phyloP scores from a whole-genome alignment of 208 protist genomes.

The Trypanosoma cruzi region DNA sequence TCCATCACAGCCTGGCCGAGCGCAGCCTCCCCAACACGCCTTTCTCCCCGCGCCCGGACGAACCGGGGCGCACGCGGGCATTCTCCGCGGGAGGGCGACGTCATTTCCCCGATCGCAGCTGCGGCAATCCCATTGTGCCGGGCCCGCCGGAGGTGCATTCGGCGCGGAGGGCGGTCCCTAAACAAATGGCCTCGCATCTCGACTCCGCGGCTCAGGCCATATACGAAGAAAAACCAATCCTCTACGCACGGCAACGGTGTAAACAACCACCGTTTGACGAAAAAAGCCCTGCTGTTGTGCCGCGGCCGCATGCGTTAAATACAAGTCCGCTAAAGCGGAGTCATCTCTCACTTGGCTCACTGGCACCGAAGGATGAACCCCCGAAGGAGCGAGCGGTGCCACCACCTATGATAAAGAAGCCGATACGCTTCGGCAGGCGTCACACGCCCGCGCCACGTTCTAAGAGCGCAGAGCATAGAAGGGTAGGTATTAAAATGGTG shows the following conservation, averaged over 20 bases:
- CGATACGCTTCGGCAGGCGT: conserved; percentile 40
- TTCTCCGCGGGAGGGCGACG: conserved; percentile 34
- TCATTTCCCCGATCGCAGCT: conserved; percentile 26
- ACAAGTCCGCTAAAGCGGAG: conserved; percentile 23
- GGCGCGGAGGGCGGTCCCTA: conserved; percentile 2
- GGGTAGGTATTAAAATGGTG: conserved; percentile 61
- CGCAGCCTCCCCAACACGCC: conserved; percentile 63
- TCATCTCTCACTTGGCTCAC: conserved; percentile 50
- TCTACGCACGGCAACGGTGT: conserved; percentile 10
- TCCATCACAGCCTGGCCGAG: conserved; percentile 31
- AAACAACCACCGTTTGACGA: conserved; percentile 22
- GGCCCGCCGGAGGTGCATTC: background rate
- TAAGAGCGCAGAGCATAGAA: conserved; percentile 36
- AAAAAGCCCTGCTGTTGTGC: background rate
- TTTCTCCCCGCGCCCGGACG: conserved; percentile 48
- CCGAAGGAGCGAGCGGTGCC: conserved; percentile 39
- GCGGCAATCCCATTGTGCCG: conserved; percentile 1
- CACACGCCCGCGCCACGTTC: conserved; percentile 48
- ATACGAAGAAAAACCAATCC: background rate
- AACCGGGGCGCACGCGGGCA: conserved; percentile 11
- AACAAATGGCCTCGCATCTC: conserved; percentile 7
- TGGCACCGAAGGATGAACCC: conserved; percentile 53
- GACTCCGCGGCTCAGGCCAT: conserved; percentile 2
- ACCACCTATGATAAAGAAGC: conserved; percentile 54
- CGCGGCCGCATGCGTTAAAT: conserved; percentile 8